Evolutionary conservation across 2,329 filamentous ascomycete genomes (phyloP).

Genomic region (Penicillium sp.): DNA sequence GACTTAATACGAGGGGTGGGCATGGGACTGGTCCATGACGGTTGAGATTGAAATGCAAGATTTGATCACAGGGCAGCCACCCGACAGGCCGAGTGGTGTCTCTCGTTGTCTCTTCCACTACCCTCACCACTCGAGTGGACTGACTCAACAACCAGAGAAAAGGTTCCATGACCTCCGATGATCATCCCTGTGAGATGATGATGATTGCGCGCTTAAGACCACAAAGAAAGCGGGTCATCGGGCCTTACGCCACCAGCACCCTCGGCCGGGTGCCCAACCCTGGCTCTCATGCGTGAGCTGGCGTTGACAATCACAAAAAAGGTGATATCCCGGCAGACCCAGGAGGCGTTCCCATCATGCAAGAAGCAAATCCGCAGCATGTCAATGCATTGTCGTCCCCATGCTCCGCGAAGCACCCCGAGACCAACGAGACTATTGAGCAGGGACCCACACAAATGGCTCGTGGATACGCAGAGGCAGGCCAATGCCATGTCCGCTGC

Average conservation of each 20-base stretch:
- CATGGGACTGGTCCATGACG: constrained; percentile 4
- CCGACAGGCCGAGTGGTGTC: not conserved
- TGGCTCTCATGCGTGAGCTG: not conserved
- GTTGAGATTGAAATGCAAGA: not conserved
- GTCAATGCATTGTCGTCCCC: not conserved
- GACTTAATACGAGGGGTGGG: not conserved
- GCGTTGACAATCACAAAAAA: constrained; percentile 1
- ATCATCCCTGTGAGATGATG: not conserved
- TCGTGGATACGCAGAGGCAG: not conserved
- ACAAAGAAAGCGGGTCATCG: constrained; percentile 4
- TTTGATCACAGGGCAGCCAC: constrained; percentile 1
- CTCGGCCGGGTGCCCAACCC: not conserved
- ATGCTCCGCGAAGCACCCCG: not conserved
- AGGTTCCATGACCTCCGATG: constrained; percentile 8
- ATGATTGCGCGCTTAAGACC: constrained; percentile 12
- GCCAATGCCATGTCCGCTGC: not conserved
- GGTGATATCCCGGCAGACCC: not conserved
- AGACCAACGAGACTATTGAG: not conserved
- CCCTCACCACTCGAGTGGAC: not conserved
- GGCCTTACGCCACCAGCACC: constrained; percentile 1
- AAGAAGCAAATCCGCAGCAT: not conserved
- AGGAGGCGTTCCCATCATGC: not conserved
- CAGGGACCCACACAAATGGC: not conserved
- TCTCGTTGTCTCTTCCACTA: not conserved
- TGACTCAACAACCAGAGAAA: not conserved